Evolutionary conservation across 257 asterid species (phyloP).

Genomic region (Plectranthus barbatus): DNA sequence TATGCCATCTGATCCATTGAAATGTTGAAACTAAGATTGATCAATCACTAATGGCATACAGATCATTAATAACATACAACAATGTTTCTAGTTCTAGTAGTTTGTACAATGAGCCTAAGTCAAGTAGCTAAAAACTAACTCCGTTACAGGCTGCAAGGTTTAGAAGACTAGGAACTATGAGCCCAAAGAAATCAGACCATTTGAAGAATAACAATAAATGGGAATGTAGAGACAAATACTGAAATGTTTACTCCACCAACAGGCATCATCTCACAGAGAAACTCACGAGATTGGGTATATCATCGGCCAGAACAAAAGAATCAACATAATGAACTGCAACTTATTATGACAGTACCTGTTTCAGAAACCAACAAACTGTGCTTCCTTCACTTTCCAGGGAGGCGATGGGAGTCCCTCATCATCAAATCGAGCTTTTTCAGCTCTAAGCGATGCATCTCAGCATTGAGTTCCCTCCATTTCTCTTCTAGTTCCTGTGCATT

Average conservation of each 20-base stretch:
- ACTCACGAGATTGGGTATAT: background rate
- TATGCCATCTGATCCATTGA: background rate
- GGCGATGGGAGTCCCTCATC: background rate
- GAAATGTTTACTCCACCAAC: background rate
- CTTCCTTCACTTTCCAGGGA: background rate
- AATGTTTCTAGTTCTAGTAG: background rate
- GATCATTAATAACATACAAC: background rate
- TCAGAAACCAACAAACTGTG: background rate
- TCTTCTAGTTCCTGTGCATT: slow-evolving; percentile 11
- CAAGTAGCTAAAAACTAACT: background rate
- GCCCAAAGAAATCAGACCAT: no score
- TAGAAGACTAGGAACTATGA: background rate
- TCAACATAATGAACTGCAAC: background rate
- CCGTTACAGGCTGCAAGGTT: background rate
- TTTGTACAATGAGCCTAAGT: background rate
- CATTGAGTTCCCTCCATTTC: slow-evolving; percentile 11
- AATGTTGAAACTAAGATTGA: no score
- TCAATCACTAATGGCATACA: no score
- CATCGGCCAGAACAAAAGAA: background rate
- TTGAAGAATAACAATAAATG: background rate
- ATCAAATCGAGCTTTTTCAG: slow-evolving; percentile 6
- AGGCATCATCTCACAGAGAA: background rate
- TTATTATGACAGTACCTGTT: slow-evolving; percentile 3
- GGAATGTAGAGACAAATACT: background rate
- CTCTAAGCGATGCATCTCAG: background rate